Conservation (phyloP, 2,329 filamentous ascomycete species). For the Trichoderma simmonsii region DNA sequence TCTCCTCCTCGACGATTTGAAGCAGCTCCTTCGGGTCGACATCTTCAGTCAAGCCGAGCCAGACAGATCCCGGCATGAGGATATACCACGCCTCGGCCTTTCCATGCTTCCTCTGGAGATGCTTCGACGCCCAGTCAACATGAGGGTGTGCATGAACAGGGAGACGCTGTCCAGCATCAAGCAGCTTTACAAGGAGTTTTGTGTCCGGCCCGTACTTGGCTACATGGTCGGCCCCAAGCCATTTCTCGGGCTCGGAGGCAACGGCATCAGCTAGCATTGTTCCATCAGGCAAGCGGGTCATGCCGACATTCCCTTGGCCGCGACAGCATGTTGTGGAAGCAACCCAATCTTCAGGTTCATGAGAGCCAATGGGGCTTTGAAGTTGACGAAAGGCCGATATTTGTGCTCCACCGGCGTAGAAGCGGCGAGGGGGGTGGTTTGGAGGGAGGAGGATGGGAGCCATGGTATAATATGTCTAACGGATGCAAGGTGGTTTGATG, state of each 20-base stretch:
- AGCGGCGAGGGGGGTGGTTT: conserved; percentile 19
- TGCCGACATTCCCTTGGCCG: conserved; percentile 20
- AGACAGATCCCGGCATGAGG: conserved; percentile 21
- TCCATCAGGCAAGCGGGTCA: conserved; percentile 21
- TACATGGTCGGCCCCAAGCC: conserved; percentile 22
- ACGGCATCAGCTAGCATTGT: conserved; percentile 21
- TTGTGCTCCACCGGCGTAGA: conserved; percentile 23
- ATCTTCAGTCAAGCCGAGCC: conserved; percentile 20
- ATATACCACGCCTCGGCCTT: conserved; percentile 27
- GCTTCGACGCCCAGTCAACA: conserved; percentile 22
- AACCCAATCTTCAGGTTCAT: conserved; percentile 24
- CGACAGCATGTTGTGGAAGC: conserved; percentile 24
- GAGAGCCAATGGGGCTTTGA: background rate
- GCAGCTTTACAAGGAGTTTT: conserved; percentile 25
- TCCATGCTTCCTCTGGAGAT: conserved; percentile 21
- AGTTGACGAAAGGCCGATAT: conserved; percentile 21
- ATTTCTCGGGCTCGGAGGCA: conserved; percentile 18
- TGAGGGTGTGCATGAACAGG: conserved; percentile 25
- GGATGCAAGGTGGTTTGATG: background rate
- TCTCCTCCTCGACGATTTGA: conserved; percentile 16
- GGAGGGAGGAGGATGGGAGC: conserved; percentile 21
- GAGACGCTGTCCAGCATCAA: conserved; percentile 24
- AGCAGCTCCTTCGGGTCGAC: conserved; percentile 17
- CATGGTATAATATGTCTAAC: conserved; percentile 4
- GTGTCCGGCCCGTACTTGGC: conserved; percentile 22